Percentiles rank a stretch among this genome's conserved stretches.
Conservation (phyloP, 805 yeast genomes). For the Starmerella roubikii region DNA sequence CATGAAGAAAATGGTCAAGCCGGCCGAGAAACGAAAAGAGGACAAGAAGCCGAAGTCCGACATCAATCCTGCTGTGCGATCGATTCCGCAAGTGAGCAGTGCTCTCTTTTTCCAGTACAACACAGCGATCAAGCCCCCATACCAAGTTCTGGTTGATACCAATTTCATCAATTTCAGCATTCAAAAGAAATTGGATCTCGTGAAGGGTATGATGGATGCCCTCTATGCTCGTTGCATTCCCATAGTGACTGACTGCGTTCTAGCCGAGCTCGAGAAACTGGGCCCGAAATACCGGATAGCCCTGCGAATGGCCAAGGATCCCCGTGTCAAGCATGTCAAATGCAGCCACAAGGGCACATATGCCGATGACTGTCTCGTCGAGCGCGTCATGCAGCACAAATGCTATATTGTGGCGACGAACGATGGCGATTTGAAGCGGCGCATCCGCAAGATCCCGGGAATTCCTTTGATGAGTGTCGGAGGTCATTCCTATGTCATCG, state of each 20-base stretch:
- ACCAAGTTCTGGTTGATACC: slow-evolving; percentile 90
- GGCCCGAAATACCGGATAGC: slow-evolving; percentile 95
- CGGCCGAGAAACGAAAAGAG: slow-evolving; percentile 53
- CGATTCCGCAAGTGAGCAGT: slow-evolving; percentile 86
- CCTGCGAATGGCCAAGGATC: slow-evolving; percentile 80
- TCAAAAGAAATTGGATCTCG: slow-evolving; percentile 86
- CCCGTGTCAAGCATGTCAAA: slow-evolving; percentile 70
- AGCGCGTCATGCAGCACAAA: slow-evolving; percentile 87
- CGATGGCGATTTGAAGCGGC: slow-evolving; percentile 89
- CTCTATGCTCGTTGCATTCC: slow-evolving; percentile 92
- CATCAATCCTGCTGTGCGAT: slow-evolving; percentile 47
- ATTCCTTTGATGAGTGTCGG: slow-evolving; percentile 96
- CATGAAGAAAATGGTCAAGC: slow-evolving; percentile 66
- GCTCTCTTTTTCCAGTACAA: slow-evolving; percentile 91
- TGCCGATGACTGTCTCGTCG: slow-evolving; percentile 95
- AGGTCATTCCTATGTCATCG: slow-evolving; percentile 79
- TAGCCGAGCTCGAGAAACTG: slow-evolving; percentile 93
- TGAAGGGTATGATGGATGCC: slow-evolving; percentile 95
- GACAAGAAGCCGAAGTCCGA: slow-evolving; percentile 25
- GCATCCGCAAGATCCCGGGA: slow-evolving; percentile 93
- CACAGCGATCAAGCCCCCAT: slow-evolving; percentile 93
- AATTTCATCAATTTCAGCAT: slow-evolving; percentile 93
- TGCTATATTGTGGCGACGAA: slow-evolving; percentile 96
- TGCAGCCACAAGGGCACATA: slow-evolving; percentile 93
- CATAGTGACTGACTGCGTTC: slow-evolving; percentile 88